Conservation (phyloP, 495 filamentous ascomycete species). For the Penicillium malachiteum region DNA sequence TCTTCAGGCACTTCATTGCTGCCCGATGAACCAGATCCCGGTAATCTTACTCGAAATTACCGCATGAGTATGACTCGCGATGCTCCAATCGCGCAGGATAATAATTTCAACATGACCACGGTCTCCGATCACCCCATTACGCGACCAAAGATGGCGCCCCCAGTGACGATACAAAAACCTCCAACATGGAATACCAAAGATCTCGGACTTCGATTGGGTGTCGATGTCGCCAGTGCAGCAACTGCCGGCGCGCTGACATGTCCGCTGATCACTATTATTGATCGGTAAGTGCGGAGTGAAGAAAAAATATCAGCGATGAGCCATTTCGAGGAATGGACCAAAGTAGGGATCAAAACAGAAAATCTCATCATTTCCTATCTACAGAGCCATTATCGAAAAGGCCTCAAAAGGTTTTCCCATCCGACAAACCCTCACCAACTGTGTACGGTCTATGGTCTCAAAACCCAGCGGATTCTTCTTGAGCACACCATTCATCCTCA, state of each 20-base stretch:
- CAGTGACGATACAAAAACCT: background rate
- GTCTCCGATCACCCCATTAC: slow-evolving; percentile 22
- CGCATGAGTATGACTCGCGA: slow-evolving; percentile 31
- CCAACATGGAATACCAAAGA: slow-evolving; percentile 75
- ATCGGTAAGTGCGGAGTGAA: slow-evolving; percentile 58
- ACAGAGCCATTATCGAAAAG: slow-evolving; percentile 91
- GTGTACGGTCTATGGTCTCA: slow-evolving; percentile 60
- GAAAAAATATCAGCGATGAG: too few species aligned
- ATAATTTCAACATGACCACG: slow-evolving; percentile 28
- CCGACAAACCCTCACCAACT: slow-evolving; percentile 59
- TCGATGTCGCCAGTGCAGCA: slow-evolving; percentile 72
- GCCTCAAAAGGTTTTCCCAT: slow-evolving; percentile 80
- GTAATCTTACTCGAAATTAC: slow-evolving; percentile 3
- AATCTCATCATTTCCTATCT: background rate
- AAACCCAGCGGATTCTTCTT: slow-evolving; percentile 71
- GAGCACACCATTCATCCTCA: slow-evolving; percentile 79
- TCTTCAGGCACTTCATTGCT: background rate
- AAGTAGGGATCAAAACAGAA: background rate
- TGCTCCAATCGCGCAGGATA: slow-evolving; percentile 29
- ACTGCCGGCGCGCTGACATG: slow-evolving; percentile 80
- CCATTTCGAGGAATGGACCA: background rate
- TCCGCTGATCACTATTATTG: slow-evolving; percentile 86
- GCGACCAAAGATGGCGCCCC: slow-evolving; percentile 4
- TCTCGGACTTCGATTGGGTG: slow-evolving; percentile 63
- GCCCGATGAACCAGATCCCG: background rate